A percentile compares a stretch with the other conserved stretches of the same genome.
Evolutionary conservation across 2,329 filamentous ascomycete species (phyloP).

Genomic region (Ascochyta viciae-villosae): DNA sequence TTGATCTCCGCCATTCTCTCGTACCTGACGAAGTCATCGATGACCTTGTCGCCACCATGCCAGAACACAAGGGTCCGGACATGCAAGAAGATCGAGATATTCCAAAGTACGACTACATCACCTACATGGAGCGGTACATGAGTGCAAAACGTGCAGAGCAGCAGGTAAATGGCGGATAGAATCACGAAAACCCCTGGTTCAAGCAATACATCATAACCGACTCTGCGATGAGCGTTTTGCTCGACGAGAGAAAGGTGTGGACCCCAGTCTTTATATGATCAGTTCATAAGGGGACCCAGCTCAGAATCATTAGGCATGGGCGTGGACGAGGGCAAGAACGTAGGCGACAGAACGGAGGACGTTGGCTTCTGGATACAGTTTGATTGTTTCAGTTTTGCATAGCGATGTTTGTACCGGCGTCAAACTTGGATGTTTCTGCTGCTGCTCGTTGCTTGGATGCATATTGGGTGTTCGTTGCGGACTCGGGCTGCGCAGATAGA

Average conservation of each 20-base stretch:
- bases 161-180: constrained; percentile 34
- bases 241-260: background rate
- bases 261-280: constrained; percentile 13
- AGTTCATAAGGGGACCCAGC: background rate
- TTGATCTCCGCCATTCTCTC: constrained; percentile 91
- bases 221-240: background rate
- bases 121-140: constrained; percentile 85
- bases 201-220: background rate
- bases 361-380: constrained; percentile 2
- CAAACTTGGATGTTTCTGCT: constrained; percentile 8
- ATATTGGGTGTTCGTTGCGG: background rate
- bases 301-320: background rate
- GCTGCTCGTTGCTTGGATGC: background rate
- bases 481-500: background rate
- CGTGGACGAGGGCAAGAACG: background rate
- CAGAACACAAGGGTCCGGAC: constrained; percentile 82
- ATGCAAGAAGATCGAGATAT: constrained; percentile 82
- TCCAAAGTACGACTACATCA: constrained; percentile 94
- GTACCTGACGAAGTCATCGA: constrained; percentile 98
- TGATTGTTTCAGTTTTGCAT: constrained; percentile 17
- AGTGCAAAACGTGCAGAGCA: constrained; percentile 32
- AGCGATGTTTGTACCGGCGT: constrained; percentile 16
- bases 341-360: background rate
- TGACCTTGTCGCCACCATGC: constrained; percentile 87
- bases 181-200: constrained; percentile 14